phyloP scores from a whole-genome alignment of 495 filamentous ascomycete genomes.

The Paragyromitra xinjiangensis region DNA sequence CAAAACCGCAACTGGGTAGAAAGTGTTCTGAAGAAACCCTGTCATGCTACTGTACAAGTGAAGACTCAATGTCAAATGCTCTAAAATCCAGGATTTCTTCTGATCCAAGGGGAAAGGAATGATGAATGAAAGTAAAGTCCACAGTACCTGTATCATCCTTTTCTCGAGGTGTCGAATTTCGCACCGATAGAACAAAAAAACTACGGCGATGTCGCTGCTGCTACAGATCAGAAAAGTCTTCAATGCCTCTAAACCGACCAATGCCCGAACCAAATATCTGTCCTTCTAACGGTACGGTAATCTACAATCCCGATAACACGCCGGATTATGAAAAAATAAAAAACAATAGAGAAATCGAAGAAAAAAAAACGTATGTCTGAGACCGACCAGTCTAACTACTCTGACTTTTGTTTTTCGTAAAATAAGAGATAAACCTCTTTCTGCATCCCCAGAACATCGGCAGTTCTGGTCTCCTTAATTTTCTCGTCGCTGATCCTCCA shows the following conservation, averaged over 20 bases:
- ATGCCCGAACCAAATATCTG: conserved; percentile 22
- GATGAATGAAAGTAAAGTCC: conserved; percentile 20
- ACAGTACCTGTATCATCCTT: conserved; percentile 37
- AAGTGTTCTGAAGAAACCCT: conserved; percentile 17
- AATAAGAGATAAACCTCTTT: conserved; percentile 95
- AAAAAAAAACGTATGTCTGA: conserved; percentile 20
- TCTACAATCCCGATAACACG: conserved; percentile 32
- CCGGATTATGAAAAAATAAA: conserved; percentile 21
- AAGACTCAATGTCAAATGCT: conserved; percentile 43
- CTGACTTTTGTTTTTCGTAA: conserved; percentile 69
- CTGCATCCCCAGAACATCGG: conserved; percentile 91
- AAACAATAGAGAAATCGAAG: conserved; percentile 28
- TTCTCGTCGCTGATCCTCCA: conserved; percentile 99
- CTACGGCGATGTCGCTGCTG: conserved; percentile 15
- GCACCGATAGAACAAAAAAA: not conserved
- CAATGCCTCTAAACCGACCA: conserved; percentile 33
- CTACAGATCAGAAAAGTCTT: conserved; percentile 14
- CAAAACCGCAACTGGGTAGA: conserved; percentile 14
- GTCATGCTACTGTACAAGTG: conserved; percentile 45
- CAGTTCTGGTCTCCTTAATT: conserved; percentile 89
- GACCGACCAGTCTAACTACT: conserved; percentile 24
- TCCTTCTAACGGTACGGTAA: conserved; percentile 34
- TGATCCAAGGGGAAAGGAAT: conserved; percentile 26
- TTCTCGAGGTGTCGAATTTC: conserved; percentile 11
- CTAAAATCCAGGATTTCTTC: conserved; percentile 21